Evolutionary conservation across 805 yeast genomes (phyloP).

Genomic region (Lachancea lanzarotensis): DNA sequence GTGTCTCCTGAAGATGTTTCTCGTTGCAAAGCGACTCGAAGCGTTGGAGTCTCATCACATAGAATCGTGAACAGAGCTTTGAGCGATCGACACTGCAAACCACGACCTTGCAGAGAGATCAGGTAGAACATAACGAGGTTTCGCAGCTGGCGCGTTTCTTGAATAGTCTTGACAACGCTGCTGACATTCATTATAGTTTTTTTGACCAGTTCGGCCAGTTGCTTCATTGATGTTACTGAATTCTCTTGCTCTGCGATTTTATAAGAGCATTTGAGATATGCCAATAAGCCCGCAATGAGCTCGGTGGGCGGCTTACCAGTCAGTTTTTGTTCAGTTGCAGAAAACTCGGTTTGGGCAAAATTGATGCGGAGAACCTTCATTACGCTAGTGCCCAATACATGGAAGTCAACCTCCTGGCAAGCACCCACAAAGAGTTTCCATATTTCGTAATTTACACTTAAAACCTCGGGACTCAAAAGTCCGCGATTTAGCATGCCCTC

Average conservation of each 20-base stretch:
- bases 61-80: conserved; percentile 14
- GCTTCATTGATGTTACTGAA: not conserved
- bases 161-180: not conserved
- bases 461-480: conserved; percentile 8
- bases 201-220: not conserved
- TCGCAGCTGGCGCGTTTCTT: conserved; percentile 3
- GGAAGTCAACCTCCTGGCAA: conserved; percentile 12
- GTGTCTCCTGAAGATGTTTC: not conserved
- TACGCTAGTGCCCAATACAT: conserved; percentile 13
- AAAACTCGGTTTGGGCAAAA: conserved; percentile 44
- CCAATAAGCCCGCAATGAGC: not conserved
- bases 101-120: conserved; percentile 13
- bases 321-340: not conserved
- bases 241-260: not conserved
- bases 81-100: conserved; percentile 9
- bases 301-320: conserved; percentile 1
- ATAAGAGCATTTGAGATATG: not conserved
- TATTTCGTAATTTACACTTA: conserved; percentile 3
- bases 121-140: conserved; percentile 13
- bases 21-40: conserved; percentile 3
- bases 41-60: conserved; percentile 12
- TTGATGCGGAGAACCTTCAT: conserved; percentile 20
- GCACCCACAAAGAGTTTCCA: conserved; percentile 18
- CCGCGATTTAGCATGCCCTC: conserved; percentile 17
- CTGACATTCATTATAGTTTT: not conserved